Evolutionary conservation across 805 yeast genomes (phyloP).

Genomic region (Pichia exigua): DNA sequence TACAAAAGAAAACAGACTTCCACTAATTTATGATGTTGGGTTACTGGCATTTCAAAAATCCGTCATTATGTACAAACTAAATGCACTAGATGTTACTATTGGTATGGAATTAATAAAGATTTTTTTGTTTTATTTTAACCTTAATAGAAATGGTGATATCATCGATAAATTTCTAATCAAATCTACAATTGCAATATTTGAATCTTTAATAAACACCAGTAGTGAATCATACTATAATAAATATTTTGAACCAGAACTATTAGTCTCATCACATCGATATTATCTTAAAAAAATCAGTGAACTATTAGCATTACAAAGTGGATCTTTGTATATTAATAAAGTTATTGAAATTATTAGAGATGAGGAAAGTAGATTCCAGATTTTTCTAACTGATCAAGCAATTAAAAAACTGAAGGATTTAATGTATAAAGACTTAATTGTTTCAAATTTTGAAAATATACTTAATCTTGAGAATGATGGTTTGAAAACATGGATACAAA

Average conservation of each 20-base stretch:
- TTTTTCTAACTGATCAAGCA: conserved; percentile 48
- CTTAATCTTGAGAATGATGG: conserved; percentile 49
- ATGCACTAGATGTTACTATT: conserved; percentile 32
- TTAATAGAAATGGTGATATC: conserved; percentile 46
- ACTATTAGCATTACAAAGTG: conserved; percentile 36
- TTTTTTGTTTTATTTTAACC: conserved; percentile 47
- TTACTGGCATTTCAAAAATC: conserved; percentile 55
- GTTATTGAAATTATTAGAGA: conserved; percentile 47
- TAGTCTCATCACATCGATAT: conserved; percentile 46
- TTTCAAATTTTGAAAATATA: conserved; percentile 48
- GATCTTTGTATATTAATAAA: conserved; percentile 47
- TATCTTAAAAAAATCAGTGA: conserved; percentile 43
- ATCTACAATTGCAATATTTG: conserved; percentile 62
- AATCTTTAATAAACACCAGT: conserved; percentile 45
- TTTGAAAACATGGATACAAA: conserved; percentile 46
- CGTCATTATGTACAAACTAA: conserved; percentile 40
- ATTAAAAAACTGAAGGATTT: conserved; percentile 45
- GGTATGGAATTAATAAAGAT: conserved; percentile 43
- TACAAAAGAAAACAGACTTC: conserved; percentile 56
- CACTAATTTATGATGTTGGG: conserved; percentile 67
- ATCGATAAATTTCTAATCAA: conserved; percentile 53
- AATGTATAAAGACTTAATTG: conserved; percentile 52
- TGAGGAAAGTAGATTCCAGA: conserved; percentile 50
- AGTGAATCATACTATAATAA: conserved; percentile 57
- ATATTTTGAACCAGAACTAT: conserved; percentile 58